Conservation (phyloP, 371 early-diverging fungal genomes). For the Syncephalis plumigaleata region DNA sequence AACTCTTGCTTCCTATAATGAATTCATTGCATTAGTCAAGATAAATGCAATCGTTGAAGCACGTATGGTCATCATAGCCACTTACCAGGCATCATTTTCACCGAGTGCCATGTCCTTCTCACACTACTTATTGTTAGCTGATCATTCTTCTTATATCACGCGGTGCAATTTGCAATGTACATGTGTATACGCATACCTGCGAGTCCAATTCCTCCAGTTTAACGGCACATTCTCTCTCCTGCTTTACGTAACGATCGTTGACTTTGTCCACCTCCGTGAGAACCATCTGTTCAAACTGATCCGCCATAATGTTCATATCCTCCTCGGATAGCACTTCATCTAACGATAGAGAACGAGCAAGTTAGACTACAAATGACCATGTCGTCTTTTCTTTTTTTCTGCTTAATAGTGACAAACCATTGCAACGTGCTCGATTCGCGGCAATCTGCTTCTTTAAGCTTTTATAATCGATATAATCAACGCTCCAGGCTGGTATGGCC, state of each 20-base stretch:
- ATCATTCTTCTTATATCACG: background rate
- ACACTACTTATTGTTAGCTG: no score
- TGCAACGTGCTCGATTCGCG: background rate
- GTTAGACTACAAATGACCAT: background rate
- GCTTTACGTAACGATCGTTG: conserved; percentile 22
- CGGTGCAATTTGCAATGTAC: background rate
- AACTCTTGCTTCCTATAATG: conserved; percentile 19
- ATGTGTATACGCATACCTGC: conserved; percentile 5
- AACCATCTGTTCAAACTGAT: conserved; percentile 15
- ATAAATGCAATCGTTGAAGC: no score
- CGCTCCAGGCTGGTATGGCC: conserved; percentile 30
- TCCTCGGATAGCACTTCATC: conserved; percentile 1
- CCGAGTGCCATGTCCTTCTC: conserved; percentile 15
- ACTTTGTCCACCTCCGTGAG: conserved; percentile 29
- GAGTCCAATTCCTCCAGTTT: conserved; percentile 16
- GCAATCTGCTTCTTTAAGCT: conserved; percentile 25
- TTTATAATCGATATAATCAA: conserved; percentile 34
- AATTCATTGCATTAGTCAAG: no score
- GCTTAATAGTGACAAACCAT: conserved; percentile 2
- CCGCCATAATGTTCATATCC: conserved; percentile 7
- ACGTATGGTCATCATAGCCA: no score
- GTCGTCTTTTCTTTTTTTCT: background rate
- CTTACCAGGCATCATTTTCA: conserved; percentile 24
- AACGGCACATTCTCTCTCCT: conserved; percentile 16
- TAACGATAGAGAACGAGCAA: background rate